A percentile compares a stretch with the other conserved stretches of the same genome.
Conservation (phyloP, 73 alveolate genomes). For the Paramecium sonneborni region DNA sequence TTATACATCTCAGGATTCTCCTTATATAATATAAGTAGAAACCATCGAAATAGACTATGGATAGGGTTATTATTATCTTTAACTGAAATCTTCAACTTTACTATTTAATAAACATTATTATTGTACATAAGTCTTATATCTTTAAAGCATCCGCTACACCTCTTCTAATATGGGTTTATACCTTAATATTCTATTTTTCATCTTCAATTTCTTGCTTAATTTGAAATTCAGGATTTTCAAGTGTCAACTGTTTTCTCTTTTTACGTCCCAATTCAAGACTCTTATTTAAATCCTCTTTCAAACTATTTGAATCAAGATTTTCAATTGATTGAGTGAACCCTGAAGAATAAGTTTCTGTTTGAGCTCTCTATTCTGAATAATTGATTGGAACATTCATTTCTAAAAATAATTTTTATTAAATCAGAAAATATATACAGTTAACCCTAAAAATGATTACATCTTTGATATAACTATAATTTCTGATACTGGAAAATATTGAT, state of each 20-base stretch:
- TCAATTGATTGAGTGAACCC: neutral
- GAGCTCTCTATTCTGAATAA: neutral
- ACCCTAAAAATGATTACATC: neutral
- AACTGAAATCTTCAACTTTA: neutral
- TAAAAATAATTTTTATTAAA: neutral
- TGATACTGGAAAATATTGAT: no score
- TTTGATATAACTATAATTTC: no score
- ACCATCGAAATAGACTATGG: neutral
- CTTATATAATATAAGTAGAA: neutral
- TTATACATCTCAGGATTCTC: neutral
- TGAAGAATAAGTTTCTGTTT: neutral
- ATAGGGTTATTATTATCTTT: neutral
- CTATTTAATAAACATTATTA: neutral
- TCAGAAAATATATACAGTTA: neutral
- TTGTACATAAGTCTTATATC: neutral
- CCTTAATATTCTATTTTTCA: neutral
- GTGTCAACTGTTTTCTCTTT: neutral
- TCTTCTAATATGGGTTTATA: neutral
- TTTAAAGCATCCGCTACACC: neutral
- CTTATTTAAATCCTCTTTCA: neutral
- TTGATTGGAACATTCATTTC: neutral
- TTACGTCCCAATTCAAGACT: neutral
- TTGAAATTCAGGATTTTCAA: conserved; percentile 1
- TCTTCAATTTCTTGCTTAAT: neutral
- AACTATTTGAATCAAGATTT: neutral